phyloP scores from a whole-genome alignment of 306 rosid species.

The Vicia sativa region DNA sequence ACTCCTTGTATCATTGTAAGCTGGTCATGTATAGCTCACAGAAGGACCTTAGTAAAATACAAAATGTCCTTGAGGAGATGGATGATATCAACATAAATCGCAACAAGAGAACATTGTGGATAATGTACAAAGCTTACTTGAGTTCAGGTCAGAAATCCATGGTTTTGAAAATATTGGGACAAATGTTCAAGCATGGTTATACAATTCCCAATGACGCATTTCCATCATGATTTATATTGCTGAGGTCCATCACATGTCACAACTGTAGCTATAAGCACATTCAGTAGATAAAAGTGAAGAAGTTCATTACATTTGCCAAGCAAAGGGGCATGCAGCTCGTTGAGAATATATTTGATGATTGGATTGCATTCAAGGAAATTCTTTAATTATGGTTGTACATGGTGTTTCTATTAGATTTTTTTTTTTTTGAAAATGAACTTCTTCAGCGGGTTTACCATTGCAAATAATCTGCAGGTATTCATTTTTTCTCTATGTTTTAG shows the following conservation, averaged over 20 bases:
- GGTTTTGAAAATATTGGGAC: conserved; percentile 61
- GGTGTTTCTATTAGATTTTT: conserved; percentile 8
- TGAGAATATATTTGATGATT: conserved; percentile 25
- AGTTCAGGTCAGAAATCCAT: conserved; percentile 51
- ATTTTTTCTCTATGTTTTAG: conserved; percentile 24
- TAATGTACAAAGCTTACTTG: conserved; percentile 61
- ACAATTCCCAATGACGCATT: conserved; percentile 53
- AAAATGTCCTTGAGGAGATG: conserved; percentile 68
- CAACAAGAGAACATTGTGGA: conserved; percentile 63
- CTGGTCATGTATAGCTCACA: conserved; percentile 69
- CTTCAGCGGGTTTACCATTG: conserved; percentile 26
- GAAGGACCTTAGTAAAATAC: conserved; percentile 64
- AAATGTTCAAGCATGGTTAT: conserved; percentile 79
- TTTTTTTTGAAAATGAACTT: conserved; percentile 7
- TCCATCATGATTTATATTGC: conserved; percentile 43
- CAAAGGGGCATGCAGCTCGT: conserved; percentile 24
- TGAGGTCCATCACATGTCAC: conserved; percentile 32
- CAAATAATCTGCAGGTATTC: conserved; percentile 41
- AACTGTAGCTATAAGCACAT: conserved; percentile 17
- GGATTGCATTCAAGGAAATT: conserved; percentile 41
- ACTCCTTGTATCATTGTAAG: conserved; percentile 79
- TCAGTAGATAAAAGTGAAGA: conserved; percentile 4
- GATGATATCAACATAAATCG: conserved; percentile 38
- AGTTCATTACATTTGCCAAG: conserved; percentile 13
- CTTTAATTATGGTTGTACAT: conserved; percentile 57